Evolutionary conservation across 805 yeast genomes (phyloP).

Genomic region (Candida ipomoeae): DNA sequence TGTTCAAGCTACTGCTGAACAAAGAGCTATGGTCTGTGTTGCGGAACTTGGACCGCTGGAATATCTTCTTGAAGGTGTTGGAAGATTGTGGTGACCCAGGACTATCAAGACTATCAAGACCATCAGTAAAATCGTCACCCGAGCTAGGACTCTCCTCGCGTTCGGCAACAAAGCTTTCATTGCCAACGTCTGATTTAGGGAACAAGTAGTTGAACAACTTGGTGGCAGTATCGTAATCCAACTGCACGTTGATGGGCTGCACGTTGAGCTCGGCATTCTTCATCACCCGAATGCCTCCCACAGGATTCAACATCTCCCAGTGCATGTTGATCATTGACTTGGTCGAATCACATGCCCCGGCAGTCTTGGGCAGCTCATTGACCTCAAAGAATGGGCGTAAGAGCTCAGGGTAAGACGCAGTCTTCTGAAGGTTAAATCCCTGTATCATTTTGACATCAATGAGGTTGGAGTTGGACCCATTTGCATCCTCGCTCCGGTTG

Average conservation of each 20-base stretch:
- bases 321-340: conserved; percentile 28
- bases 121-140: conserved; percentile 24
- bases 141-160: not conserved
- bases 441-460: conserved; percentile 59
- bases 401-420: conserved; percentile 65
- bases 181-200: conserved; percentile 42
- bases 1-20: not conserved
- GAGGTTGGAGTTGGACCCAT: conserved; percentile 63
- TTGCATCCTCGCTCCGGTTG: conserved; percentile 56
- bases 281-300: conserved; percentile 88
- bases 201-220: conserved; percentile 65
- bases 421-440: conserved; percentile 58
- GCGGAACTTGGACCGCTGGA: not conserved
- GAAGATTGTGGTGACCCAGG: not conserved
- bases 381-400: conserved; percentile 46
- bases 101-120: not conserved
- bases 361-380: conserved; percentile 14
- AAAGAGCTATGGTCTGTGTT: not conserved
- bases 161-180: not conserved
- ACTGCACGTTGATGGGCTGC: conserved; percentile 63
- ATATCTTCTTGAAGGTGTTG: not conserved
- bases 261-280: conserved; percentile 56
- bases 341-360: conserved; percentile 2
- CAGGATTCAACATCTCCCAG: conserved; percentile 82
- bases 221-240: conserved; percentile 69